Conservation (phyloP, 345 rosid species). For the Clarkia xantiana region DNA sequence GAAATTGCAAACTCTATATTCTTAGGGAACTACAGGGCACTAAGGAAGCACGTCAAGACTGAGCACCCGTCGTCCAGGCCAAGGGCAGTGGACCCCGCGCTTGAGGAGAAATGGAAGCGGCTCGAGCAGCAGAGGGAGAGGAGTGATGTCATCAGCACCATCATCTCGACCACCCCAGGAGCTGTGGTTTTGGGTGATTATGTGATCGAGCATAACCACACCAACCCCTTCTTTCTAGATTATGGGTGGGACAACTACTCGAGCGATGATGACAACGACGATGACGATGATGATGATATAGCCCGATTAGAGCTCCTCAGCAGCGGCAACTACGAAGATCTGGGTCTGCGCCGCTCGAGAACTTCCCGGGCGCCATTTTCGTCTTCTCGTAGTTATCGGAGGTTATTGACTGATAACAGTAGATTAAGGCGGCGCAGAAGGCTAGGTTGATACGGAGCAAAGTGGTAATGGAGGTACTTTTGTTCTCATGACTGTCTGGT, state of each 20-base stretch:
- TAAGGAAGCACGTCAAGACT: conserved; percentile 59
- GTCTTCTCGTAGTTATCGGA: too few species aligned
- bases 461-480: too few species aligned
- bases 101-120: conserved; percentile 61
- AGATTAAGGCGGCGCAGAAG: too few species aligned
- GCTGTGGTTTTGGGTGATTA: conserved; percentile 75
- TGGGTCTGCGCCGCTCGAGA: too few species aligned
- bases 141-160: conserved; percentile 55
- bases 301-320: too few species aligned
- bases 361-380: too few species aligned
- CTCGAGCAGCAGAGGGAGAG: conserved; percentile 54
- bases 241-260: conserved; percentile 45
- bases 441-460: too few species aligned
- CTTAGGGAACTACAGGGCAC: conserved; percentile 25
- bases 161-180: conserved; percentile 64
- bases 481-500: too few species aligned
- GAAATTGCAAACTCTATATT: too few species aligned
- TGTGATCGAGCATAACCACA: conserved; percentile 42
- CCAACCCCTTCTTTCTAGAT: conserved; percentile 27
- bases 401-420: too few species aligned
- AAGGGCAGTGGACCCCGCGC: conserved; percentile 57
- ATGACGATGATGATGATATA: conserved; percentile 2
- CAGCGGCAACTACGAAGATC: too few species aligned
- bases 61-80: conserved; percentile 70
- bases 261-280: conserved; percentile 27